Evolutionary conservation across 2,329 filamentous ascomycete genomes (phyloP).

Genomic region (Trichoderma breve): DNA sequence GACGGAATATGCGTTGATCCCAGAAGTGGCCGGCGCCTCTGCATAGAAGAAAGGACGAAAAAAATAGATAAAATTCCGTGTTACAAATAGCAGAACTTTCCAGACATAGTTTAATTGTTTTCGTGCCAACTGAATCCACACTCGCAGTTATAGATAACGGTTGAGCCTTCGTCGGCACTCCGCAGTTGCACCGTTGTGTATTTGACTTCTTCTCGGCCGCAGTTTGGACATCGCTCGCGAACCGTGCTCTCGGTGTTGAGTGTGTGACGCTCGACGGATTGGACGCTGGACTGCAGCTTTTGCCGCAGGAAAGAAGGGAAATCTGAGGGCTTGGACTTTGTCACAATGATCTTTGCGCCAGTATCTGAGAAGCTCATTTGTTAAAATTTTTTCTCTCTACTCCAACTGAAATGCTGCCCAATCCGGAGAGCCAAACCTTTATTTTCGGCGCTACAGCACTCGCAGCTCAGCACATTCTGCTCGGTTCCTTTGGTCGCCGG

Average conservation of each 20-base stretch:
- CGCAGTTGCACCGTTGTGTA: conserved; percentile 84
- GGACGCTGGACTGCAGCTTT: conserved; percentile 78
- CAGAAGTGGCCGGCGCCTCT: conserved; percentile 52
- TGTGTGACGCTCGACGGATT: conserved; percentile 75
- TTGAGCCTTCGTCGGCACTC: conserved; percentile 92
- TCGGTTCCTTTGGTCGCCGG: conserved; percentile 74
- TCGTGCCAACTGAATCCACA: conserved; percentile 65
- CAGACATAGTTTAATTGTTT: conserved; percentile 51
- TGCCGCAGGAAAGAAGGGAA: conserved; percentile 88
- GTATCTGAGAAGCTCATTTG: conserved; percentile 53
- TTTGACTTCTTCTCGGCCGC: conserved; percentile 76
- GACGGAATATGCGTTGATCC: conserved; percentile 88
- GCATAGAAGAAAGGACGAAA: conserved; percentile 33
- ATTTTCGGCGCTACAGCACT: conserved; percentile 81
- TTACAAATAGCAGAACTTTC: conserved; percentile 5
- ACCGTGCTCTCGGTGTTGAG: conserved; percentile 69
- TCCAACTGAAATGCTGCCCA: not conserved
- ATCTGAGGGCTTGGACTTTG: conserved; percentile 80
- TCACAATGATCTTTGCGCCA: conserved; percentile 72
- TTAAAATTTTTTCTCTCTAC: conserved; percentile 21
- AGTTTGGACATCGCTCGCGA: conserved; percentile 72
- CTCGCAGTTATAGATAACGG: conserved; percentile 84
- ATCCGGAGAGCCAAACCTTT: conserved; percentile 58
- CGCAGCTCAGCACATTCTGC: conserved; percentile 75
- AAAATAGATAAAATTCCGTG: not conserved